Evolutionary conservation across 1,284 basidiomycete genomes (phyloP), one percentile per base, ranked within the genome.

Genomic region (Termitomyces sp.): DNA sequence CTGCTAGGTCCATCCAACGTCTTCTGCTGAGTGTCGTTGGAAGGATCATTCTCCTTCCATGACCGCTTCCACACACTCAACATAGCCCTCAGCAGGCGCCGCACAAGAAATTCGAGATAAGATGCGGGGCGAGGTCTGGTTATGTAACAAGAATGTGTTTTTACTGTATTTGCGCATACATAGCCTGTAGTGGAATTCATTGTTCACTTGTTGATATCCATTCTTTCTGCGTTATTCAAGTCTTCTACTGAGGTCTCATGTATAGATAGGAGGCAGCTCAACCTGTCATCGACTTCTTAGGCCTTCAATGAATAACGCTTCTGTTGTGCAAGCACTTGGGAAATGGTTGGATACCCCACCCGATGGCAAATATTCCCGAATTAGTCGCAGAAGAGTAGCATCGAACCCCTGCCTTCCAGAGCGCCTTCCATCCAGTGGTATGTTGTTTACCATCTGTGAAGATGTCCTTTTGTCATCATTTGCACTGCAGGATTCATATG

Each of bases 341-440:
- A 65, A 70, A 50, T 63, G 30, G 55, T 67, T 64, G 37, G 66
- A 64, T 56, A 46, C 60, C 35, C 65, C 56, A 45, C 67, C 57
- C 48, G 52, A 51, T 46, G 13, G 41, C 48, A 44, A 53, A 13
- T 13, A 48, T 49, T 53, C 54, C 43, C 62, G 64, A 21, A 18
- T 50, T 39, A 46, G 60, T 35, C 66, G 72, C 56, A 73, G 64
- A 58, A 75, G 73, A 41, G 55, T 80, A 3, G 56, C 58, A 10
- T 75, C 78, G 4, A 71, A 79, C n/a, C 78, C 78, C 50, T 86
- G 83, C 66, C 73, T 90, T 39, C 81, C 80, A 40, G 77, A 75
- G 44, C 75, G 86, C n/a, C 73, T 90, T 38, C 88, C 88, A 18
- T 78, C 80, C 14, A 78, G 68, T 52, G 76, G 87, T 84, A 60